Conservation (phyloP, 331 rosid species). For the Arachis monticola region DNA sequence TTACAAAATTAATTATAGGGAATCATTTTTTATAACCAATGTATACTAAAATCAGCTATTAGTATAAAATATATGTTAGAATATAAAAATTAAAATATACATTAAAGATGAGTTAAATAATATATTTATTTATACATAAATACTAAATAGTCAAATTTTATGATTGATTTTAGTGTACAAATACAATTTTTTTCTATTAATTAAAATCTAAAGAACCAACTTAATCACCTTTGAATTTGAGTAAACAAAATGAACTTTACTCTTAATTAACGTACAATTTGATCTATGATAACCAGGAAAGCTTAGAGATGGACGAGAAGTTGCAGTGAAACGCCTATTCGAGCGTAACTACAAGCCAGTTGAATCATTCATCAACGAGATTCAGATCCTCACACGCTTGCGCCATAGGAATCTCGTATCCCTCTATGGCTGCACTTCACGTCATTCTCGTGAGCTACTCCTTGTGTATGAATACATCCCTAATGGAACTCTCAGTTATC, state of each 20-base stretch:
- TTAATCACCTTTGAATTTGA: no score
- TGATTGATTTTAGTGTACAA: no score
- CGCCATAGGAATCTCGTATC: constrained; percentile 37
- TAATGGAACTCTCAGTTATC: constrained; percentile 33
- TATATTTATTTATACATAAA: no score
- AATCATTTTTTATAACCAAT: no score
- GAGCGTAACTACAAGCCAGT: constrained; percentile 46
- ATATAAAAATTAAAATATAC: no score
- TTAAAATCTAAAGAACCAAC: no score
- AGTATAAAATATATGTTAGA: no score
- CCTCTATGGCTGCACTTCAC: constrained; percentile 48
- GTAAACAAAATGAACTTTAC: neutral
- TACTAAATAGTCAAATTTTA: no score
- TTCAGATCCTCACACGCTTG: constrained; percentile 62
- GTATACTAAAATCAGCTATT: no score
- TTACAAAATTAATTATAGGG: no score
- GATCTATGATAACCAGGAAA: constrained; percentile 46
- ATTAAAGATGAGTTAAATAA: no score
- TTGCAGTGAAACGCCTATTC: constrained; percentile 72
- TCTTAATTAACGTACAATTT: neutral
- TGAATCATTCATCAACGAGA: constrained; percentile 67
- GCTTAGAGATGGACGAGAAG: constrained; percentile 70
- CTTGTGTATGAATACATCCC: constrained; percentile 41
- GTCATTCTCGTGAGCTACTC: constrained; percentile 36
- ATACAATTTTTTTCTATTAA: no score